phyloP scores from a whole-genome alignment of 2,329 filamentous ascomycete species.

The Talaromyces sp. region DNA sequence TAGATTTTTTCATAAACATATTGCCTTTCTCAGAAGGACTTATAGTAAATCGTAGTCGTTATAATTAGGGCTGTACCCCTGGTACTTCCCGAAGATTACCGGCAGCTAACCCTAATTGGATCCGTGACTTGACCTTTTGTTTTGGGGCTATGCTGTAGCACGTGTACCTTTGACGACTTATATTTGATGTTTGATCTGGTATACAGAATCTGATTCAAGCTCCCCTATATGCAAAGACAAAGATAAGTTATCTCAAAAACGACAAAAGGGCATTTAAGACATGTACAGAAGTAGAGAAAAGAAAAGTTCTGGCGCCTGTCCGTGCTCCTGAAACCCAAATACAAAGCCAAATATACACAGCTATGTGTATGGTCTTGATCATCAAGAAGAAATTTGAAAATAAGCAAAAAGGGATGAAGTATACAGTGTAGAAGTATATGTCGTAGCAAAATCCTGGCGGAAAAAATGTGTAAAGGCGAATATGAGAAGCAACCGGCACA shows the following conservation, averaged over 20 bases:
- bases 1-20: no score
- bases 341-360: conserved; percentile 8
- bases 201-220: neutral
- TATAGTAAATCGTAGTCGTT: no score
- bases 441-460: neutral
- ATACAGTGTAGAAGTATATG: neutral
- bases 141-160: no score
- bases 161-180: neutral
- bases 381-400: neutral
- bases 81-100: no score
- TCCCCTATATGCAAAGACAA: conserved; percentile 4
- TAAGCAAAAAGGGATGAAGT: neutral
- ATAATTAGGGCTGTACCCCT: no score
- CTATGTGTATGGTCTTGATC: neutral
- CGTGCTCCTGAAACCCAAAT: conserved; percentile 7
- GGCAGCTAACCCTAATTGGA: no score
- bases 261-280: neutral
- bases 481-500: neutral
- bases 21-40: no score
- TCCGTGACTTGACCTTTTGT: no score
- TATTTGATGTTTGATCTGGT: neutral
- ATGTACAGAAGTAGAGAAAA: neutral
- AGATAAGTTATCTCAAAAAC: neutral
- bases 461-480: neutral
- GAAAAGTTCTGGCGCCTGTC: conserved; percentile 6